Evolutionary conservation across 768 basidiomycete species (phyloP), one percentile per base, ranked within the genome.

Genomic region (Lactarius hengduanensis): DNA sequence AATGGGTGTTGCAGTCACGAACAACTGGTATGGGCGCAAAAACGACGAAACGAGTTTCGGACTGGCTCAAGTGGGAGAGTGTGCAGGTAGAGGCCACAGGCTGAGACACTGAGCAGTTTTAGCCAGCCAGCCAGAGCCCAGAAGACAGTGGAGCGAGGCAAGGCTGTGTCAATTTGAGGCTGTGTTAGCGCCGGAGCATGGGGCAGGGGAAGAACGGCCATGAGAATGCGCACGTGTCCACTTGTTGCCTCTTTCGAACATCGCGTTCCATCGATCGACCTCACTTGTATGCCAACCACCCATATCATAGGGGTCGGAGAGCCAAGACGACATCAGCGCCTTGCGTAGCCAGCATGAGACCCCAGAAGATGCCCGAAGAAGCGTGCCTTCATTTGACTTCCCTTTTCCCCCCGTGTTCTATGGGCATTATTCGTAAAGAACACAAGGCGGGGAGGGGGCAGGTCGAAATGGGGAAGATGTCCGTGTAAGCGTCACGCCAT

Each of bases 191-290:
- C 55, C 55, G 30, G 55, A 56, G 55, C 18, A 34, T 34, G 18
- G 55, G 55, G 15, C 15, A 40, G 38, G 38, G 15, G 15, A 40
- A 40, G 15, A 15, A 40, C 4, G 38, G 30, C 32, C 55, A 34
- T 56, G 18, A 32, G 55, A 56, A 32, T 10, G 18, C 16, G 55
- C 50, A 53, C 50, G 26, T 53, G 50, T 22, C 50, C 22, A 15
- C 50, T 53, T 26, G 9, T 47, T 32, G 16, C 55, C 16, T 18
- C 7, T 32, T 54, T 30, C 8, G 61, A 30, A 18, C 53, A 30
- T 13, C 11, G 11, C 6, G 61, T 22, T 40, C 61, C 50, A 61
- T 61, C 61, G 61, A 61, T 61, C 50, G 61, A 10, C 47, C 32
- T 40, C 41, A 22, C 18, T 36, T 30, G 50, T 8, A 38, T 16